Conservation (phyloP, 306 rosid genomes). For the Cucumis hystrix region DNA sequence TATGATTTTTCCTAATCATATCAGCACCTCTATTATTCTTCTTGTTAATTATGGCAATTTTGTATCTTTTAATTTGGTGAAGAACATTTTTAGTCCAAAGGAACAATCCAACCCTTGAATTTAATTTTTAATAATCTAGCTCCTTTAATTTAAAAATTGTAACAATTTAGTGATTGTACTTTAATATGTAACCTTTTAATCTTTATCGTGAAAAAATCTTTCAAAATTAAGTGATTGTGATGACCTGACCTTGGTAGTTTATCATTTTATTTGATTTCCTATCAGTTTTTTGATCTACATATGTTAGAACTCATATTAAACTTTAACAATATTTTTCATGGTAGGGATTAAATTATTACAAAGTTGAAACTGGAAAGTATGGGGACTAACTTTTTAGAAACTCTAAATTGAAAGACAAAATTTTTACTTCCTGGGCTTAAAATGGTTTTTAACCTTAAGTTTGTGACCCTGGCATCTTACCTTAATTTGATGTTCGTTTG, state of each 20-base stretch:
- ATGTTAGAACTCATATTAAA: not conserved
- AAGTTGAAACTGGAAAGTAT: not conserved
- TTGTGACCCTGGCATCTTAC: not conserved
- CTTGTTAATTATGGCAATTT: constrained; percentile 3
- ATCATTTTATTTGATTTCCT: not conserved
- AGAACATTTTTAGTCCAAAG: not conserved
- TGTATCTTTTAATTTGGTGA: not conserved
- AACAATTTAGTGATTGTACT: not conserved
- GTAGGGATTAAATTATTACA: not conserved
- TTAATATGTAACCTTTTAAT: not conserved
- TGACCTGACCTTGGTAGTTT: not conserved
- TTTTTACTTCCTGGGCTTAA: not conserved
- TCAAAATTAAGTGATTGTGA: not conserved
- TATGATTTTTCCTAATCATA: not conserved
- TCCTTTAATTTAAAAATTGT: not conserved
- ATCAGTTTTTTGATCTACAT: not conserved
- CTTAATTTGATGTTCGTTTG: not conserved
- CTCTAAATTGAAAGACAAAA: not conserved
- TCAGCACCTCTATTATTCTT: not conserved
- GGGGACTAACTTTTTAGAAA: not conserved
- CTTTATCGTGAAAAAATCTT: not conserved
- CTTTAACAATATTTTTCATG: not conserved
- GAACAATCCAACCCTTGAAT: not conserved
- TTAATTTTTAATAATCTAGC: not conserved
- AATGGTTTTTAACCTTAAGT: not conserved